Conservation (phyloP, 139 green algal genomes). For the Chlorella sp. region DNA sequence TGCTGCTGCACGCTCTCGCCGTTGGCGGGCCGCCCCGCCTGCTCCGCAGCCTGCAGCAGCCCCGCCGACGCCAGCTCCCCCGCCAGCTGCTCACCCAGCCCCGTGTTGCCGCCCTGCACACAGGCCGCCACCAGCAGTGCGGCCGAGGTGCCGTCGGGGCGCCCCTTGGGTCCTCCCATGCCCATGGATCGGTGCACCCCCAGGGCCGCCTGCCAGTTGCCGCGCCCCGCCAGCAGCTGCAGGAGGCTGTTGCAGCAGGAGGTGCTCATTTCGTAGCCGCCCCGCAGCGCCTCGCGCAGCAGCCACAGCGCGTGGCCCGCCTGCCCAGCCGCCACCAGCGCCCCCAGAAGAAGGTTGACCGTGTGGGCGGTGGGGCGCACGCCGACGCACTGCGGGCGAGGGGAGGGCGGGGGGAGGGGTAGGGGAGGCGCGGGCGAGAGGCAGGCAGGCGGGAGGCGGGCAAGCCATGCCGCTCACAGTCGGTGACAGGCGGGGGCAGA, state of each 20-base stretch:
- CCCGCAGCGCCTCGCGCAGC: neutral
- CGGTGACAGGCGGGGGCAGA: neutral
- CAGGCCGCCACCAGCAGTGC: conserved; percentile 11
- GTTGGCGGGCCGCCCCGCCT: neutral
- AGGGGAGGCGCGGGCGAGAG: neutral
- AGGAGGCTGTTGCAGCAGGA: neutral
- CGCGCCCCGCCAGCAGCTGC: conserved; percentile 14
- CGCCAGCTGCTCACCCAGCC: conserved; percentile 1
- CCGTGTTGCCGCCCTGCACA: neutral
- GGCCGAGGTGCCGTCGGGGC: neutral
- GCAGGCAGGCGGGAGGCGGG: neutral
- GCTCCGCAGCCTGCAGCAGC: neutral
- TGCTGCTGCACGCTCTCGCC: neutral
- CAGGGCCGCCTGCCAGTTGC: neutral
- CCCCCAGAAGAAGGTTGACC: conserved; percentile 11
- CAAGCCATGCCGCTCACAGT: neutral
- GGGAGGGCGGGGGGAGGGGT: neutral
- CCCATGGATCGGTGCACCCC: neutral
- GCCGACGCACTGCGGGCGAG: neutral
- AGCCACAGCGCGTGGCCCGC: conserved; percentile 12
- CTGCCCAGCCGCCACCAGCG: conserved; percentile 4
- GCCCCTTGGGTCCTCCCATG: neutral
- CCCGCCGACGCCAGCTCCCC: neutral
- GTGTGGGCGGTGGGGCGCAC: conserved; percentile 21
- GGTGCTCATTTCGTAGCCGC: neutral